Evolutionary conservation across 768 basidiomycete genomes (phyloP), one percentile per base, ranked within the genome.

Genomic region (Auricularia cornea): DNA sequence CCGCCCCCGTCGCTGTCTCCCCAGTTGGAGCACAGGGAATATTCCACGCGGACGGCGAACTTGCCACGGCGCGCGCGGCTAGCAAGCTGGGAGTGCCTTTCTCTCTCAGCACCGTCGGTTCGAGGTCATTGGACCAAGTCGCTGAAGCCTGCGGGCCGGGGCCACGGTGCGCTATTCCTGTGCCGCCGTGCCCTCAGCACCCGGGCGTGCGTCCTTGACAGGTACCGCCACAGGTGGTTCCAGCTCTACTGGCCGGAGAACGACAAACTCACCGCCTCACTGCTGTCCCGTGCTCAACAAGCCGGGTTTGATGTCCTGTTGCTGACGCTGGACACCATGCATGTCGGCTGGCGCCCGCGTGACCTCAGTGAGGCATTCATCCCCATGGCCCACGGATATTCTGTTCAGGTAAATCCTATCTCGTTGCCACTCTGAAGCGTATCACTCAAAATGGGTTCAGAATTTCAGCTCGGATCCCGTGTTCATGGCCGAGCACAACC

Each of bases 271-370:
- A 85, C 84, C 0, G 71, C 85, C 38, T 91, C 89, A 23, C 60
- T 92, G 29, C 79, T 93, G 29, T 74, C 76, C 14, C 83, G 90
- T 2, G 87, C 84, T 12, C 88, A 89, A 71, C 78, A 76, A 1
- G 83, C 74, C 61, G 87, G 87, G 14, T 93, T 84, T 29, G 54
- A 57, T 26, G 54, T 38, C 12, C 84, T 92, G 38, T 83, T 92
- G n/a, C 79, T 93, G 66, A 92, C 91, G 0, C 78, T 92, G 16
- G 90, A 93, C 72, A 88, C 89, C 1, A 85, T 85, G 81, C 61
- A 75, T 0, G 72, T 91, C 33, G 90, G 88, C 26, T 92, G 87
- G 88, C 84, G 89, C 2, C 88, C 88, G 3, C 85, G 88, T 71
- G 90, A 92, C 69, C 76, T 92, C 62, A 79, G 83, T 56, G 79